Evolutionary conservation across 108 stramenopile genomes (phyloP).

Genomic region (Fistulifera pelliculosa): DNA sequence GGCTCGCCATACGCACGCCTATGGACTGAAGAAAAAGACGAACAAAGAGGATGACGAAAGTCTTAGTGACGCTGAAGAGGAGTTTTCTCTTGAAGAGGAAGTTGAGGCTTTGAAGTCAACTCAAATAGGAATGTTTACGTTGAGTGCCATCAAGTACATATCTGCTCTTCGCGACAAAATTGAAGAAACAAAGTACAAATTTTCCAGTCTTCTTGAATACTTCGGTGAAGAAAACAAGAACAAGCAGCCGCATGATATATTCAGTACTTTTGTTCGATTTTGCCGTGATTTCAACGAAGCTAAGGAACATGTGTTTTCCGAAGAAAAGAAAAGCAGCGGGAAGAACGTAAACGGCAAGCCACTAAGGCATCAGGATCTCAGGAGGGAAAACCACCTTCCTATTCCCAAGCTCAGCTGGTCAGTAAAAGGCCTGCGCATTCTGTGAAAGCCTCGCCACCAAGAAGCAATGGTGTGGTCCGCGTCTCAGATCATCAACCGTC

Average conservation of each 20-base stretch:
- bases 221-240: constrained; percentile 67
- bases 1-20: constrained; percentile 17
- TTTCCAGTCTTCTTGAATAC: constrained; percentile 52
- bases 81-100: constrained; percentile 69
- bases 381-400: no score
- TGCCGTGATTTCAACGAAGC: constrained; percentile 69
- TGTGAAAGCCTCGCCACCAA: no score
- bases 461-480: no score
- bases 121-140: constrained; percentile 66
- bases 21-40: constrained; percentile 22
- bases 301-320: constrained; percentile 52
- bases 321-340: constrained; percentile 63
- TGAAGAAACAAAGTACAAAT: constrained; percentile 62
- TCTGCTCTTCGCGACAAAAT: constrained; percentile 77
- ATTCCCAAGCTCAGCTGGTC: no score
- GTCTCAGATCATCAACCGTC: no score
- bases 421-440: no score
- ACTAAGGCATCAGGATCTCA: neutral
- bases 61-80: constrained; percentile 45
- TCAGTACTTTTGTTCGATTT: constrained; percentile 68
- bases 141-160: constrained; percentile 78
- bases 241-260: constrained; percentile 78
- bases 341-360: constrained; percentile 29
- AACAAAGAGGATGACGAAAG: constrained; percentile 41
- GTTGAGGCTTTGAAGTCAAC: constrained; percentile 62